phyloP scores from a whole-genome alignment of 208 protist species.

The Leishmania arabica region DNA sequence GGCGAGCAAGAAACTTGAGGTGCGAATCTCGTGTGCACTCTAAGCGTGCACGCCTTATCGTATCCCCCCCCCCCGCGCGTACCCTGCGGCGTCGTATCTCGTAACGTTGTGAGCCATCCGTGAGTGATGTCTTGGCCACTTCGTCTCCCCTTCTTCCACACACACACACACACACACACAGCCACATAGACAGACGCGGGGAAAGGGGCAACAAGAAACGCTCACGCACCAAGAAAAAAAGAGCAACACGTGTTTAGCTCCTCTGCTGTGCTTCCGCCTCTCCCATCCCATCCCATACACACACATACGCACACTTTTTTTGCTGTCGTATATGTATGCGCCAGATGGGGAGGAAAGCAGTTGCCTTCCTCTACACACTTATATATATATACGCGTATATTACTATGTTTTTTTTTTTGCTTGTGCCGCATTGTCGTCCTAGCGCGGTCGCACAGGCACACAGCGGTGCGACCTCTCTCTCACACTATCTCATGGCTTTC shows the following conservation, averaged over 20 bases:
- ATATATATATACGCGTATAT: not conserved
- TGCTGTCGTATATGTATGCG: not conserved
- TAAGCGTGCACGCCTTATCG: not conserved
- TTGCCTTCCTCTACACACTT: not conserved
- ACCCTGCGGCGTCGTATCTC: not conserved
- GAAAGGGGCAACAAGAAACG: not conserved
- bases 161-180: not conserved
- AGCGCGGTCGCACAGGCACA: not conserved
- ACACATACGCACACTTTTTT: too few relatives aligned
- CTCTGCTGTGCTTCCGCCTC: not conserved
- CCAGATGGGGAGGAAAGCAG: not conserved
- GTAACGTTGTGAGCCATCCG: not conserved
- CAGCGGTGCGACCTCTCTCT: not conserved
- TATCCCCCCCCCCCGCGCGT: not conserved
- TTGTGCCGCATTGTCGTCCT: not conserved
- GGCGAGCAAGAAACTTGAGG: slow-evolving; percentile 10
- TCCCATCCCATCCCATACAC: not conserved
- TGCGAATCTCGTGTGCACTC: not conserved
- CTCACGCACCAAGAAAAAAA: not conserved
- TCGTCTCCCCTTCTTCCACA: not conserved
- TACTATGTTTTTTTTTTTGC: not conserved
- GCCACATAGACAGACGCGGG: not conserved
- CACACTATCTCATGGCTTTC: not conserved
- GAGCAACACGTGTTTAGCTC: not conserved
- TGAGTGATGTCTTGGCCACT: not conserved